Base-by-base conservation (phyloP, 164 flowering plant species). In the Malania oleifera region DNA sequence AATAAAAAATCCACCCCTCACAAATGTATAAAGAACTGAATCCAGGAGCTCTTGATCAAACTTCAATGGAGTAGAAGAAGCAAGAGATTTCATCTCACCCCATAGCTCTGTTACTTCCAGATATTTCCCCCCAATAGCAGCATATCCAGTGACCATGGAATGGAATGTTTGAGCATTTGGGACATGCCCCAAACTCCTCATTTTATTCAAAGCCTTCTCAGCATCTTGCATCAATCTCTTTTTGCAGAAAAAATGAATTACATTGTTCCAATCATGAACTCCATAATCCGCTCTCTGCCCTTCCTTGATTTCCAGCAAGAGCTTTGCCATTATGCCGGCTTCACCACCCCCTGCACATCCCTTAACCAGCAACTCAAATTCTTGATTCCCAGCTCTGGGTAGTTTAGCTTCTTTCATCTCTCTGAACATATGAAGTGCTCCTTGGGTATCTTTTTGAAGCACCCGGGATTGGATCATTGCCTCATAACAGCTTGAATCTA, bases 151-250 rank as follows among this genome's bases (percentile, higher is more conserved):
- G 50, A 91, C 96, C 80, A 95, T 62, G 25, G 97, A 91, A 66
- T 91, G 97, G 64, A 83, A 95, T 20, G 99, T 95, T 66, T 88
- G 96, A 37, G 93, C 93, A 78, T 95, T 90, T 41, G 97, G 99
- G 22, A 62, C 45, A 63, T 75, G 86, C 23, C 97, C 99, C 65
- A 87, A 77, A 60, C 84, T 81, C 64, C 70, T 79, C 96, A 95
- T 91, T 73, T 85, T 95, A 79, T 82, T 87, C 66, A 91, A 60
- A 70, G 99, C 97, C 76, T 87, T 95, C 70, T 88, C 88, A 27
- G 99, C 99, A 71, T 95, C 99, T 60, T 83, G 78, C 95, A 95
- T 91, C 56, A 95, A 64, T 73, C 89, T 77, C 76, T 86, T 95
- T 78, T 75, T 88, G 55, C 87, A 71, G 77, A 95, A 95, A 59